Evolutionary conservation across 169 alveolate genomes (phyloP), one percentile per base, ranked within the genome.

Genomic region (Eimeria necatrix): DNA sequence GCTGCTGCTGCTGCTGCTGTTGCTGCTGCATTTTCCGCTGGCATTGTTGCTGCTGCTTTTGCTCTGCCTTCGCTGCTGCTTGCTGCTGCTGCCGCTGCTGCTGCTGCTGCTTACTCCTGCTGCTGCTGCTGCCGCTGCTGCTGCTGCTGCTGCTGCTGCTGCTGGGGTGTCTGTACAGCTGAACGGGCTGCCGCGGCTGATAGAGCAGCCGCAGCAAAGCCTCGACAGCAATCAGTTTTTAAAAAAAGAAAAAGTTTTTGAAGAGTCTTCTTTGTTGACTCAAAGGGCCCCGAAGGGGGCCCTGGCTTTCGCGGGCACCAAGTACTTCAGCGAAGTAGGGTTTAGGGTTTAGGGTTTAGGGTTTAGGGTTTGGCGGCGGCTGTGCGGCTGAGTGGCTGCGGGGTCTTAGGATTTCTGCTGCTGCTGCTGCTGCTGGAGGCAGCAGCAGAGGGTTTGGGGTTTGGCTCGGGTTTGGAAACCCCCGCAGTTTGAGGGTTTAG

Each of bases 91-190:
- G n/a, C n/a, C n/a, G n/a, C n/a, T n/a, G n/a, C n/a, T n/a, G n/a
- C n/a, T n/a, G n/a, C n/a, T n/a, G n/a, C n/a, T n/a, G n/a, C n/a
- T n/a, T n/a, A n/a, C n/a, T n/a, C n/a, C n/a, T n/a, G n/a, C n/a
- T n/a, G n/a, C n/a, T n/a, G n/a, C n/a, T n/a, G n/a, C n/a, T n/a
- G n/a, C n/a, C n/a, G n/a, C n/a, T n/a, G n/a, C n/a, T n/a, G n/a
- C n/a, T n/a, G n/a, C n/a, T n/a, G n/a, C n/a, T n/a, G n/a, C n/a
- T n/a, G n/a, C n/a, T n/a, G n/a, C n/a, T n/a, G n/a, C n/a, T n/a
- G n/a, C n/a, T n/a, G n/a, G n/a, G n/a, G 73, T 61, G 73, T 61
- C 12, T 24, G 73, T 61, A 61, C 73, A 61, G 73, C 73, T 61
- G 73, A 61, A 61, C n/a, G 73, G 73, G 6, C 73, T 61, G n/a